Base-by-base conservation (phyloP, 2,329 filamentous ascomycete genomes). In the Cadophora gregata region DNA sequence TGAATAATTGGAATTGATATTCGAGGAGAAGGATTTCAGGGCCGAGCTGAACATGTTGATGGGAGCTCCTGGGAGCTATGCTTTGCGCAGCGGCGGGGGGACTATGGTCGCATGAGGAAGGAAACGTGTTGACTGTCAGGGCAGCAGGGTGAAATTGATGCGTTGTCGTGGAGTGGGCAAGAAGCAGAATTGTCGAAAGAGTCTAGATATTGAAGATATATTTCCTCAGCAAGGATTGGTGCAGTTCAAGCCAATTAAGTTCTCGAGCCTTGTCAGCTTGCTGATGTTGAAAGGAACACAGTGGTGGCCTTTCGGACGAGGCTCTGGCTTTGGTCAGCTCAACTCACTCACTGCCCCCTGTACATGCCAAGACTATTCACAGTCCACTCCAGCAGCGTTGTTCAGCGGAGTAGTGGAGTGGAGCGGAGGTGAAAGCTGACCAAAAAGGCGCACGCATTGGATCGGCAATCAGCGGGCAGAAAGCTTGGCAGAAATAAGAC, bases 1-100 rank as follows among this genome's bases (percentile, higher is more conserved):
- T 73, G 91, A 88, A 80, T 99, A 99, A 81, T 97, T 96, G 77
- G 91, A 89, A 67, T 89, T 90, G 81, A 99, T 98, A 81, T 97
- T 97, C 74, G 87, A 95, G 71, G 90, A 90, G 79, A 98, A 95
- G 70, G 95, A 96, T 81, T 98, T 98, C 78, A 98, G 86, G 71
- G 93, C 93, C 69, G 90, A 94, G 77, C 71, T 74, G 59, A 75
- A 74, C 72, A 75, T 74, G 59, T 64, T 72, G 45, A 61, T 62
- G 59, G 36, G 48, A 64, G 62, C 67, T 68, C 66, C 53, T 27
- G 29, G 53, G 56, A 51, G 59, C 64, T 59, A 25, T 64, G 19
- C 24, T 48, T 19, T 62, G 53, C 47, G 31, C 51, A 56, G 62
- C 64, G 31, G 51, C 48, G 36, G 27, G 36, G 56, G 60, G 58